Evolutionary conservation across 768 basidiomycete species (phyloP).

Genomic region (Clitopilus passeckerianus): DNA sequence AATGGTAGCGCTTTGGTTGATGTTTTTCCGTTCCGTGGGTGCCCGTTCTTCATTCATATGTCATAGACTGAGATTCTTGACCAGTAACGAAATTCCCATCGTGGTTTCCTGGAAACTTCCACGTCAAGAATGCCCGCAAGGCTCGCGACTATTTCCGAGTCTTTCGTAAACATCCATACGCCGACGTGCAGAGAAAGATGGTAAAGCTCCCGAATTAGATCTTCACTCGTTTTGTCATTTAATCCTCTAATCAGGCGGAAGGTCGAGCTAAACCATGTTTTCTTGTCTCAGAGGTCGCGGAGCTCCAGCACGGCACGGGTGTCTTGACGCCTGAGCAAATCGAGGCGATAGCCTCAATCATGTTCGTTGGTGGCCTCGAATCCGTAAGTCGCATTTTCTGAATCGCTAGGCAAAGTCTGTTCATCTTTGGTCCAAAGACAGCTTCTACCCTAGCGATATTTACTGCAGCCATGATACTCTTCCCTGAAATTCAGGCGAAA

Average conservation of each 20-base stretch:
- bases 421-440: too few species aligned
- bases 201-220: slow-evolving; percentile 4
- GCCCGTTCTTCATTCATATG: not conserved
- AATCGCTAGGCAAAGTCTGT: too few species aligned
- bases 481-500: slow-evolving; percentile 27
- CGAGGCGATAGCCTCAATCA: slow-evolving; percentile 4
- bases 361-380: slow-evolving; percentile 7
- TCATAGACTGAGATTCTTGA: too few species aligned
- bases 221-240: not conserved
- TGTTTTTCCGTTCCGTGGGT: slow-evolving; percentile 13
- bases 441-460: slow-evolving; percentile 23
- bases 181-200: slow-evolving; percentile 9
- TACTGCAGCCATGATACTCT: slow-evolving; percentile 30
- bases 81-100: slow-evolving; percentile 10
- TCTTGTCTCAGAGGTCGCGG: slow-evolving; percentile 7
- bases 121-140: slow-evolving; percentile 8
- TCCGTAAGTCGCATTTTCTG: slow-evolving; percentile 6
- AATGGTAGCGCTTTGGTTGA: slow-evolving; percentile 4
- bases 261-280: slow-evolving; percentile 8
- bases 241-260: slow-evolving; percentile 8
- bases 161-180: slow-evolving; percentile 7
- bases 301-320: slow-evolving; percentile 5
- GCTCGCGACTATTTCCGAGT: not conserved
- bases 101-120: slow-evolving; percentile 16
- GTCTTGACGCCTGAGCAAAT: not conserved